Conservation (phyloP, 768 basidiomycete genomes). For the Mycena metata region DNA sequence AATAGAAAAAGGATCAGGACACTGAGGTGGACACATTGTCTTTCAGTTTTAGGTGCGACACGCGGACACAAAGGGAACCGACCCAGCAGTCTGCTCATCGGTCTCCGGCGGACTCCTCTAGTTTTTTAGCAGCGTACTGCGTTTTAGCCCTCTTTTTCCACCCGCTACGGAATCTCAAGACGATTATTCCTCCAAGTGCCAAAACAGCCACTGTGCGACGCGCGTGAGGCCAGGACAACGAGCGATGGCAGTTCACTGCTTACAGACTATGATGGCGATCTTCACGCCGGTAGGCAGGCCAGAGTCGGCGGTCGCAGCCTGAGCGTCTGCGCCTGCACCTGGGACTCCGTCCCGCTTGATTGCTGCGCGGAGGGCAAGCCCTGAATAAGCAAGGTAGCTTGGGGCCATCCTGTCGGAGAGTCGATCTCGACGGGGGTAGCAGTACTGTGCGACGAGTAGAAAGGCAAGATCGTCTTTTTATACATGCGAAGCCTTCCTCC, state of each 20-base stretch:
- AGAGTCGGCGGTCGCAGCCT: neutral
- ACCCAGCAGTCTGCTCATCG: conserved; percentile 2
- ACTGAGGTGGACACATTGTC: neutral
- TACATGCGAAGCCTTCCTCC: too few species aligned
- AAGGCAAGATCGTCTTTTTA: too few species aligned
- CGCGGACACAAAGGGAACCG: conserved; percentile 7
- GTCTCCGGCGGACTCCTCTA: conserved; percentile 1
- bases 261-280: neutral
- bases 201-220: neutral
- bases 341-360: neutral
- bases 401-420: neutral
- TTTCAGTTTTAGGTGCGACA: conserved; percentile 9
- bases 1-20: too few species aligned
- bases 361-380: neutral
- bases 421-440: too few species aligned
- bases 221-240: conserved; percentile 1
- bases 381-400: neutral
- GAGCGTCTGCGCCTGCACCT: neutral
- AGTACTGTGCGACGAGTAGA: too few species aligned
- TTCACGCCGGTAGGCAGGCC: neutral
- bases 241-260: neutral
- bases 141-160: too few species aligned
- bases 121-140: too few species aligned
- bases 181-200: neutral
- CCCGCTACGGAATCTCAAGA: too few species aligned